Evolutionary conservation across 1,284 basidiomycete species (phyloP), one percentile per base, ranked within the genome.

Genomic region (Kwoniella shivajii): DNA sequence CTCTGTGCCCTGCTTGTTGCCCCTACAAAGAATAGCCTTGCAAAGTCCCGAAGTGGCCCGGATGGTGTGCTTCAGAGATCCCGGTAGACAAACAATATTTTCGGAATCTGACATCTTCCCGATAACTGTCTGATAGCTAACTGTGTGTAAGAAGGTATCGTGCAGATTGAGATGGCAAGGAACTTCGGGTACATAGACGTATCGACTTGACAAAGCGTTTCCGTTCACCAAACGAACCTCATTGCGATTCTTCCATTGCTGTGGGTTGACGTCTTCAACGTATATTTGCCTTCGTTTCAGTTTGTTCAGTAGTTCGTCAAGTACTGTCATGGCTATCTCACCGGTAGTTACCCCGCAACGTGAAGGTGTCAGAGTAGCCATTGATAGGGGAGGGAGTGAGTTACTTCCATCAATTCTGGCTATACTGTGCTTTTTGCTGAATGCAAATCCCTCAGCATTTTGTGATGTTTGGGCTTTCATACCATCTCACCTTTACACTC

Each of bases 401-500:
- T 60, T 3, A 29, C 27, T 24, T n/a, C n/a, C 16, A 18, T 31
- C 47, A 31, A 6, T 22, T 13, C 33, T 27, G 14, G 29, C 18
- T 36, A 11, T 13, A n/a, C 14, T 11, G 6, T 6, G 38, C 22
- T 37, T 49, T 50, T 36, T 37, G 38, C 14, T 29, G 42, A n/a
- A 48, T 18, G 2, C 26, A 4, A 18, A 10, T 29, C 14, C 30
- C 6, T 14, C 16, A 61, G 59, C 62, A n/a, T 64, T 67, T 51
- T 65, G 60, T 29, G 65, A 63, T 58, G 59, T 63, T 18, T 65
- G 63, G 65, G 65, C 65, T 14, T 63, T 59, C 50, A 59, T 67
- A 13, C 65, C 65, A 9, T 14, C 49, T 2, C 56, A 63, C 27
- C 51, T 63, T 1, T 63, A 41, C 36, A 24, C 9, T 9, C 46